Evolutionary conservation across 345 rosid genomes (phyloP), one percentile per base, ranked within the genome.

Genomic region (Rhodamnia rubescens): DNA sequence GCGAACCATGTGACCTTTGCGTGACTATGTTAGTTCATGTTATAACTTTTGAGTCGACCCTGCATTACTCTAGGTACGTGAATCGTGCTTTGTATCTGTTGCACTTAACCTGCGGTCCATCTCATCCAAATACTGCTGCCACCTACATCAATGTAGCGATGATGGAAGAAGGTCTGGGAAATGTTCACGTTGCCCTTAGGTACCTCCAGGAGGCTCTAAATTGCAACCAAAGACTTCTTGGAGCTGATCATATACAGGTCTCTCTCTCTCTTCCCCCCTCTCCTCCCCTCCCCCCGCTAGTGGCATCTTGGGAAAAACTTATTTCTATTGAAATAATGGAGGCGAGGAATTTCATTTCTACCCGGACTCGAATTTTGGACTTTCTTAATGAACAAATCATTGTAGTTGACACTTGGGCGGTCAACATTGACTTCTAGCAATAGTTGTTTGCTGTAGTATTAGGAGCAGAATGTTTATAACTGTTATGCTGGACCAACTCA

Each of bases 131-230:
- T 88, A 96, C 98, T 15, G 99, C 99, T 74, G 99, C 98, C 86
- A 97, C 98, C 84, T 97, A 95, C 88, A 97, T 97, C 88, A 97
- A 97, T 52, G 95, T 97, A 51, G 99, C 99, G 26, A 97, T 97
- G 99, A 97, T 97, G 99, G 98, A 97, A 90, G 99, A 97, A 93
- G 98, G 99, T 86, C 89, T 96, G 91, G 97, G 98, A 81, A 97
- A 97, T 90, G 99, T 93, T 90, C 98, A 97, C 86, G 92, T 97
- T 88, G 98, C 99, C 84, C 94, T 97, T 56, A 93, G 98, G 86
- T 97, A 95, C 89, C 95, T 97, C 86, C 99, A 97, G 84, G 98
- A 97, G 92, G 99, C 99, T 86, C 93, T 97, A 80, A 96, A 96
- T 89, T 97, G 99, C 92, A 97, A 97, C 90, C 98, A 97, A 91